Base-by-base conservation (phyloP, 345 rosid genomes). In the Boechera divaricarpa region DNA sequence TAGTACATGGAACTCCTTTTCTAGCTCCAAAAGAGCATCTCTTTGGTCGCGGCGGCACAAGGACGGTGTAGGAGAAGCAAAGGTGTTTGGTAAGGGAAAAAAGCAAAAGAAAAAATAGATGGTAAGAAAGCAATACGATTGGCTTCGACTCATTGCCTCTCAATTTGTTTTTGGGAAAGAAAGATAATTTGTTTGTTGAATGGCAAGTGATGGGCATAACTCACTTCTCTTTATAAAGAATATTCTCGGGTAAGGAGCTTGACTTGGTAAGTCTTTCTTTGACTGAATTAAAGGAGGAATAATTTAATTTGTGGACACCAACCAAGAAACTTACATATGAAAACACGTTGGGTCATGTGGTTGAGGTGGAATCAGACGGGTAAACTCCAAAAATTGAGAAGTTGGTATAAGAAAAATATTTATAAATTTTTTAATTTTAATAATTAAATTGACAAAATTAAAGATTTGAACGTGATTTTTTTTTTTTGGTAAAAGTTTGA, bases 21-120 rank as follows among this genome's bases (percentile, higher is more conserved):
- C 0, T n/a, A 69, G 3, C 73, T 69, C 53, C 42, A 48, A 59
- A 47, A 72, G 76, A 62, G 53, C 62, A 72, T 48, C 69, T 51
- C 68, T 72, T 61, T 72, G 76, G 69, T 72, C 69, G 9, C 0
- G 13, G 8, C 67, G 68, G 8, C 76, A 72, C 10, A 51, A 10
- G 6, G 6, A 26, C 11, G 9, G 26, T 15, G 69, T 12, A 3
- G 51, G 45, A 48, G 60, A 48, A 35, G 60, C 76, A 51, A 65
- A 31, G 1, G 1, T 69, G 64, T 56, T 42, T 42, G 28, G 24
- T 21, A 57, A 59, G 6, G 45, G 1, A 44, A 57, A 21, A 21
- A 1, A 21, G 24, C 24, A 21, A 21, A 42, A 5, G 10, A 47
- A 45, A 6, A 26, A 44, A 45, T 28, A 63, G 12, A 63, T 44